phyloP scores from a whole-genome alignment of 305 asterid species.

The Vinca major region DNA sequence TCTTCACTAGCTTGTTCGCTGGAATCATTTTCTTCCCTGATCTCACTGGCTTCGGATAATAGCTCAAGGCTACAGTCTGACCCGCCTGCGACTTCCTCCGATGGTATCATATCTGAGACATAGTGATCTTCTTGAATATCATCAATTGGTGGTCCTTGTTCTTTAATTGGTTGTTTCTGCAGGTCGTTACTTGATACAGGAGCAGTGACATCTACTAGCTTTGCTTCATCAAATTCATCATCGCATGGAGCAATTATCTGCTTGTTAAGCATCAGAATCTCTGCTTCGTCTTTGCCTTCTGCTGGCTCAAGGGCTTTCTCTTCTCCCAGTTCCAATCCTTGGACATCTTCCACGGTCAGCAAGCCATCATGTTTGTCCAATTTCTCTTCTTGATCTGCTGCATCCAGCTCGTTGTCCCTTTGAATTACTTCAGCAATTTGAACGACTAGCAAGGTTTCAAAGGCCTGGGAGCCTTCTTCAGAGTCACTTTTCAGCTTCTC shows the following conservation, averaged over 20 bases:
- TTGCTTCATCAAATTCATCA: slow-evolving; percentile 8
- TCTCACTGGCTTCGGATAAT: slow-evolving; percentile 6
- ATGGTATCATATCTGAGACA: slow-evolving; percentile 6
- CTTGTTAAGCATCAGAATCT: slow-evolving; percentile 5
- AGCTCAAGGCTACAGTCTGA: background rate
- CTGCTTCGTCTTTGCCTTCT: slow-evolving; percentile 1
- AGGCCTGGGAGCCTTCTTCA: slow-evolving; percentile 13
- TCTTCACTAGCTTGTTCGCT: slow-evolving; percentile 9
- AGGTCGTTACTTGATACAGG: background rate
- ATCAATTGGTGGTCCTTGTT: background rate
- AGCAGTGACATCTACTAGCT: slow-evolving; percentile 3
- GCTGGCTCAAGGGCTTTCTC: background rate
- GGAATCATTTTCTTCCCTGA: slow-evolving; percentile 1
- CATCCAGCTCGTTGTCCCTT: background rate
- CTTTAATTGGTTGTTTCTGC: slow-evolving; percentile 11
- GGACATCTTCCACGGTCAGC: background rate
- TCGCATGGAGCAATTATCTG: slow-evolving; percentile 10
- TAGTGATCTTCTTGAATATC: slow-evolving; percentile 17
- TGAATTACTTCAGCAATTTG: background rate
- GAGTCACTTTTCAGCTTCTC: background rate
- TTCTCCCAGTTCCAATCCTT: background rate
- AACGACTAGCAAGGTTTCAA: background rate
- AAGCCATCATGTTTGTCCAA: background rate
- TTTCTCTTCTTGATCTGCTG: background rate
- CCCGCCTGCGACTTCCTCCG: slow-evolving; percentile 7